Conservation (phyloP, 345 rosid genomes). For the Hevea brasiliensis region DNA sequence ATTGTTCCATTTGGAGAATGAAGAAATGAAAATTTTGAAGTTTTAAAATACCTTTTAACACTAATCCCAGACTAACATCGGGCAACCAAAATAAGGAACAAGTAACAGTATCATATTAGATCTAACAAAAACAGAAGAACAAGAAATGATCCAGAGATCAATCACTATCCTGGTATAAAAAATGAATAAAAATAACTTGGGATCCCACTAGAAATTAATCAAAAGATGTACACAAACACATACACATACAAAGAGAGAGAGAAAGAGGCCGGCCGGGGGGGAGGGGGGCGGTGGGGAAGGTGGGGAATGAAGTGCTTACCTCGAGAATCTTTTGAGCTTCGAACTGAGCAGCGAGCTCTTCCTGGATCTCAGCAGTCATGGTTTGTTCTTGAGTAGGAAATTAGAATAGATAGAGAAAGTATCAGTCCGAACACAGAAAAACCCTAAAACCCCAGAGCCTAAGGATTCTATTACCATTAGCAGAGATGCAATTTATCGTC, state of each 20-base stretch:
- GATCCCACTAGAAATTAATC: background rate
- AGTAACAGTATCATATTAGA: background rate
- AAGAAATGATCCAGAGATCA: background rate
- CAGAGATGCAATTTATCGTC: background rate
- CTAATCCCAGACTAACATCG: background rate
- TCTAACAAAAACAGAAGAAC: background rate
- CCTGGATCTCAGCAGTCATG: slow-evolving; percentile 70
- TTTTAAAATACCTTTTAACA: too few relatives aligned
- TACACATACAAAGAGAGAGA: background rate
- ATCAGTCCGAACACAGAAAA: background rate
- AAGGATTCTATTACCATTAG: too few relatives aligned
- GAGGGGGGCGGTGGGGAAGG: too few relatives aligned
- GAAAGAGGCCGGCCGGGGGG: too few relatives aligned
- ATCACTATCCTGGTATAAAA: too few relatives aligned
- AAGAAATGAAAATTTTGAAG: too few relatives aligned
- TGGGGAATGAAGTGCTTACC: slow-evolving; percentile 34
- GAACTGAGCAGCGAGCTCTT: slow-evolving; percentile 62
- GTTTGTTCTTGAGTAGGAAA: background rate
- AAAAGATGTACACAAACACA: background rate
- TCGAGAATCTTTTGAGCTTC: slow-evolving; percentile 59
- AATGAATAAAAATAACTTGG: background rate
- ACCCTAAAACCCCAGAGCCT: slow-evolving; percentile 10
- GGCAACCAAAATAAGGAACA: background rate
- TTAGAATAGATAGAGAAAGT: background rate
- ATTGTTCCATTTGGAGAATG: background rate